Base-by-base conservation (phyloP, 208 protist species). In the Spongospora subterranea region DNA sequence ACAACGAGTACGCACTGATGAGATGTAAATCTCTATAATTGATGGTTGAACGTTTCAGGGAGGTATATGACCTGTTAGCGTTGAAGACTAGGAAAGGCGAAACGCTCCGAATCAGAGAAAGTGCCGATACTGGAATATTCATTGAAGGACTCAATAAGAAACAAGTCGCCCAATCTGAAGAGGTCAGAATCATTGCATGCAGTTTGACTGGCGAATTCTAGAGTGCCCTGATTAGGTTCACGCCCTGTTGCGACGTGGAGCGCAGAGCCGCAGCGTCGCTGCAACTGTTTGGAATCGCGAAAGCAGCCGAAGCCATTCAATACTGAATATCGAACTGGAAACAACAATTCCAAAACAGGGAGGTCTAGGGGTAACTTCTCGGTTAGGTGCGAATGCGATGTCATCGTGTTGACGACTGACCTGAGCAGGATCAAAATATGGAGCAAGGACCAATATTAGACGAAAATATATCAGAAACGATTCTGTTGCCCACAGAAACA, bases 231-330 rank as follows among this genome's bases (percentile, higher is more conserved):
- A 82, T 45, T n/a, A 82, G 71, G n/a, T 82, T 43, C 35, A 82
- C 13, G 13, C 6, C 35, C 35, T 82, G 35, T n/a, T 82, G 6
- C 6, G 35, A 43, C n/a, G 71, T 35, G 71, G 71, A 20, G n/a
- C 71, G 6, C 71, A 82, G n/a, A 82, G 35, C 40, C 71, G 71
- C 13, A 82, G 35, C 17, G 40, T 43, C 6, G 71, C 71, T 20
- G 71, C 71, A n/a, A 82, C 71, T 43, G 71, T 82, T 43, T 82
- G 71, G 71, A 82, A 82, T 43, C 71, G 35, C n/a, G 71, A 82
- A 43, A 45, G 35, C 71, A 82, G 71, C 40, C 71, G 71, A 35
- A 82, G 71, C n/a, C 71, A 82, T 43, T 45, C 71, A 43, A 82
- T 82, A 6, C 6, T 82, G 71, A 45, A 13, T 35, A 35, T 82